Evolutionary conservation across 495 filamentous ascomycete species (phyloP).

Genomic region (Aspergillus ellipticus): DNA sequence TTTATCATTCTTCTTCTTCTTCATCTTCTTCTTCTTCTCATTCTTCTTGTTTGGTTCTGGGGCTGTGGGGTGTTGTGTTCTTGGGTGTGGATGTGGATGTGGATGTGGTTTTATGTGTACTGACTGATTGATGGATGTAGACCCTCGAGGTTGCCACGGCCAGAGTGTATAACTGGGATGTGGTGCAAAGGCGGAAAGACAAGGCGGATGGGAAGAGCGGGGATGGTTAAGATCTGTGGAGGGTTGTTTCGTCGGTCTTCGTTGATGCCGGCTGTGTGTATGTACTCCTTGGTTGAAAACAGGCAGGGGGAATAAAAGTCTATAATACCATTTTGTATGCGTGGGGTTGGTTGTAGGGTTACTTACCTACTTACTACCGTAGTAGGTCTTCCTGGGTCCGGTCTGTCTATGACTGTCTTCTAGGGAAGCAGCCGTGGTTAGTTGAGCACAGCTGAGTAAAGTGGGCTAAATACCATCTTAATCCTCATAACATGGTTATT

Average conservation of each 20-base stretch:
- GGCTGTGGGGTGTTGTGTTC: not conserved
- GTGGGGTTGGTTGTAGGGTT: not conserved
- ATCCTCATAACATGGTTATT: no score
- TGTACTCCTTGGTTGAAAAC: not conserved
- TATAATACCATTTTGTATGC: not conserved
- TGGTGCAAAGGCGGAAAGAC: conserved; percentile 89
- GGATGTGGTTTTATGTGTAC: conserved; percentile 4
- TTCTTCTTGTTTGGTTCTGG: not conserved
- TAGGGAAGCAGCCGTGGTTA: no score
- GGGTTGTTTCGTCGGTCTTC: not conserved
- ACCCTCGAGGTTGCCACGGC: conserved; percentile 96
- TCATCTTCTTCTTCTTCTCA: not conserved
- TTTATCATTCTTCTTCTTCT: not conserved
- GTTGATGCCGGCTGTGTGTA: not conserved
- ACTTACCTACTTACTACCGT: no score
- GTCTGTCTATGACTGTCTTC: no score
- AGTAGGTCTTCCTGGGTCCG: no score
- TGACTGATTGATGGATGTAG: conserved; percentile 44
- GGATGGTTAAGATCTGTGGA: conserved; percentile 25
- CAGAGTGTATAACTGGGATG: conserved; percentile 98
- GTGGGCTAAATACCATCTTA: no score
- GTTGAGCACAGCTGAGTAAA: no score
- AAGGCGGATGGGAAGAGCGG: conserved; percentile 61
- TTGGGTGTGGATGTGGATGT: not conserved
- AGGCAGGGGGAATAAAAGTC: not conserved